Evolutionary conservation across 208 protist genomes (phyloP), one percentile per base, ranked within the genome.

Genomic region (Acanthamoeba healyi): DNA sequence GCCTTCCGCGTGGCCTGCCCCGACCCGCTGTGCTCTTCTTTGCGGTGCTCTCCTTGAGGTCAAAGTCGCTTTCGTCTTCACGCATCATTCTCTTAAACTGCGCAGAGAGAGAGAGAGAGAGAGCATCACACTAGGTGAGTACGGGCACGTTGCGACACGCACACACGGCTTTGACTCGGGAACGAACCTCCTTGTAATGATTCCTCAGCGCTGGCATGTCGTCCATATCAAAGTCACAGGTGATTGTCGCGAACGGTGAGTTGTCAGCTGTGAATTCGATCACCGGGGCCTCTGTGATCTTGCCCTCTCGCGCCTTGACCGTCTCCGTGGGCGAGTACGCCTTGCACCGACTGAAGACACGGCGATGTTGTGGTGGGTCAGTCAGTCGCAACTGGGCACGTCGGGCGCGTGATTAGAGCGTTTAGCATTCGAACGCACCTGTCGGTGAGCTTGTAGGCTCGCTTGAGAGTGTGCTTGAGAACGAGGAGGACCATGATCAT

Each of bases 181-280:
- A n/a, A n/a, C n/a, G n/a, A n/a, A n/a, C n/a, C n/a, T n/a, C n/a
- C 74, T 92, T 77, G 63, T 92, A 92, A 34, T 77, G 61, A 9
- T 74, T 5, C 10, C 29, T 14, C 10, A 92, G 86, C 12, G 34
- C 22, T 12, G 86, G 10, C 36, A 29, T 44, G 58, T 92, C 61
- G 5, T 67, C 44, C 6, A 74, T 32, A 54, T 92, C 44, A 29
- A 92, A 92, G 24, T 77, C 49, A 54, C n/a, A 32, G 32, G 54
- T 9, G 26, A 92, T 54, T 15, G 56, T 17, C 6, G 63, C 86
- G 29, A 92, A 92, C 7, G 86, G 86, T 34, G 86, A 92, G 24
- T 26, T 92, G 32, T 65, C 58, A 17, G n/a, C 29, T 4, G 86
- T 42, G 36, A 92, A 92, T 4, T 92, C 61, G 17, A 92, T 29